Evolutionary conservation across 75 land plant genomes (phyloP), one percentile per base, ranked within the genome.

Genomic region (Cryptomeria japonica): DNA sequence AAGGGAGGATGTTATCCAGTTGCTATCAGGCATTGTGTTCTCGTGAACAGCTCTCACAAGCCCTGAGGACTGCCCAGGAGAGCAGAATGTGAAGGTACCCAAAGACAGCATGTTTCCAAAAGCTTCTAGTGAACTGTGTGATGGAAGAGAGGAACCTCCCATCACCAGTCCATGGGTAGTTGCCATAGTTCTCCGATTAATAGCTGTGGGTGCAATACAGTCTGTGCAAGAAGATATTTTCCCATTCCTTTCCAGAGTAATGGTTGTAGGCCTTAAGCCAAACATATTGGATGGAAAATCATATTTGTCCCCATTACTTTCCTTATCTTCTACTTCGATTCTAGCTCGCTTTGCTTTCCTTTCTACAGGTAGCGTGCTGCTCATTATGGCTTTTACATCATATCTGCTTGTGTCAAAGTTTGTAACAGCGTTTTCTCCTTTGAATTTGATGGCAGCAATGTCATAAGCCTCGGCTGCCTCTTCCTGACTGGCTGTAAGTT

Each of bases 401-500:
- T 96, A 96, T 37, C 95, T 80, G 89, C 89, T 95, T 90, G 94
- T 93, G 85, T 96, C 97, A 76, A 96, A 95, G 91, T 96, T 96
- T 12, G 97, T 96, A 7, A 96, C 94, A 0, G 97, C 96, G 37
- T 93, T 96, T 25, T 93, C 87, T 0, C 96, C 96, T 18, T 93
- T 88, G 91, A 93, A 96, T 84, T 96, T 96, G 31, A 96, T 96
- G n/a, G 97, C 96, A 25, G 97, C 97, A 25, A 95, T 93, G 92
- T 96, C 97, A 77, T 96, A 96, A 34, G 96, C 97, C 75, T 96
- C 96, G 0, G 96, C 97, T 28, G 96, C 97, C 87, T 96, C 96
- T 73, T 95, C 97, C 87, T 96, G 93, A 0, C 95, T 95, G 83
- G 92, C 96, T 79, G 32, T 18, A 34, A 5, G 80, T 49, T 28